Evolutionary conservation across 495 filamentous ascomycete species (phyloP).

Genomic region (Talaromyces thailandensis): DNA sequence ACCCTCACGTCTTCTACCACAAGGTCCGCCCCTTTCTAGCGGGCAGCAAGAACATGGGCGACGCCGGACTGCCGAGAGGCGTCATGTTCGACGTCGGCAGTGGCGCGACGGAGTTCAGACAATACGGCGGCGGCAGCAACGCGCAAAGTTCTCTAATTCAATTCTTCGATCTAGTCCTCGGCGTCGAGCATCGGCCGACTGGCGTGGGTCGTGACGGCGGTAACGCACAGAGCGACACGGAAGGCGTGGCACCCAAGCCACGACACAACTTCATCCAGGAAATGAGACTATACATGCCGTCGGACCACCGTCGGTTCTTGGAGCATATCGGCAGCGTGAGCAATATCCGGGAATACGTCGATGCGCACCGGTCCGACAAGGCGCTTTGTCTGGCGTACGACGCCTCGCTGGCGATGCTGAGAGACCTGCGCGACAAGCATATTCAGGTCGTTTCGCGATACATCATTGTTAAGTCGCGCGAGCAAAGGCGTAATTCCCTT

Average conservation of each 20-base stretch:
- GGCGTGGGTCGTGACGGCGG: slow-evolving; percentile 48
- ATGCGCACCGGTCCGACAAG: slow-evolving; percentile 48
- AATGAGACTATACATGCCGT: slow-evolving; percentile 96
- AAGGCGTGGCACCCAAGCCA: slow-evolving; percentile 45
- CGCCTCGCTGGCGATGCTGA: slow-evolving; percentile 82
- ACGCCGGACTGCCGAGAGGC: slow-evolving; percentile 79
- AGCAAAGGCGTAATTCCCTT: slow-evolving; percentile 39
- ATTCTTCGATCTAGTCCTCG: slow-evolving; percentile 89
- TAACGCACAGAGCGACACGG: slow-evolving; percentile 23
- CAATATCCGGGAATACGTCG: slow-evolving; percentile 84
- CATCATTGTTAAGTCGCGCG: slow-evolving; percentile 64
- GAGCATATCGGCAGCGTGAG: slow-evolving; percentile 68
- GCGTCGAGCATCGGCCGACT: slow-evolving; percentile 85
- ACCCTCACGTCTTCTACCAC: slow-evolving; percentile 89
- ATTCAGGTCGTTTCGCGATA: slow-evolving; percentile 95
- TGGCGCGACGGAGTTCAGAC: slow-evolving; percentile 55
- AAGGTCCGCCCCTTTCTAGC: slow-evolving; percentile 89
- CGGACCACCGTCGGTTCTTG: slow-evolving; percentile 81
- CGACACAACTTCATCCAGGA: slow-evolving; percentile 89
- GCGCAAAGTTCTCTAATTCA: slow-evolving; percentile 93
- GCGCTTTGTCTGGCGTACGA: slow-evolving; percentile 76
- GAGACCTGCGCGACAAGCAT: slow-evolving; percentile 85
- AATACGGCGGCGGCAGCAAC: slow-evolving; percentile 87
- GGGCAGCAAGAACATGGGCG: slow-evolving; percentile 93
- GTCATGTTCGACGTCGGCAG: slow-evolving; percentile 77